Conservation (phyloP, 495 filamentous ascomycete genomes). For the Cercophora sp. region DNA sequence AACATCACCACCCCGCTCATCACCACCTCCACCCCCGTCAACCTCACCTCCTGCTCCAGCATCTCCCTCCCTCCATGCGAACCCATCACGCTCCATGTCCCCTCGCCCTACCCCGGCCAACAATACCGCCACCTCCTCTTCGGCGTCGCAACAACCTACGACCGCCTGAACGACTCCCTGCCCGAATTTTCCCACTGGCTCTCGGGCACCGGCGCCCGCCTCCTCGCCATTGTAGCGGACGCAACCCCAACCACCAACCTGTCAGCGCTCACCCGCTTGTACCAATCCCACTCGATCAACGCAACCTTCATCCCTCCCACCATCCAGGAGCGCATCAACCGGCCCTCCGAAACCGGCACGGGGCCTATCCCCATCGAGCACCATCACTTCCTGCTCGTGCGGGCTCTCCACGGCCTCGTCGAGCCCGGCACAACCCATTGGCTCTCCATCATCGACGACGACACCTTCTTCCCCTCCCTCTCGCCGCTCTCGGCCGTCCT, state of each 20-base stretch:
- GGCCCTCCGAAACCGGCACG: background rate
- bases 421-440: conserved; percentile 53
- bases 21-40: conserved; percentile 23
- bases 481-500: conserved; percentile 50
- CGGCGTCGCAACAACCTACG: conserved; percentile 57
- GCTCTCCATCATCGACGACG: conserved; percentile 66
- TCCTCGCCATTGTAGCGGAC: conserved; percentile 55
- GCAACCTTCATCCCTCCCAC: conserved; percentile 49
- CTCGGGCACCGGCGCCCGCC: conserved; percentile 48
- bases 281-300: conserved; percentile 44
- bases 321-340: conserved; percentile 33
- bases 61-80: conserved; percentile 22
- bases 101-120: conserved; percentile 25
- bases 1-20: conserved; percentile 33
- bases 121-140: conserved; percentile 39
- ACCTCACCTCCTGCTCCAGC: conserved; percentile 27
- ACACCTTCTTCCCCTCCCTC: conserved; percentile 69
- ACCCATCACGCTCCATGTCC: conserved; percentile 30
- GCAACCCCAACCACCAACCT: conserved; percentile 27
- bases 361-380: conserved; percentile 40
- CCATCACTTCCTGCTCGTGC: conserved; percentile 61
- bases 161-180: conserved; percentile 53
- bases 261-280: conserved; percentile 21
- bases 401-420: conserved; percentile 50
- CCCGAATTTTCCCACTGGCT: conserved; percentile 60